Conservation (phyloP, 805 yeast species). For the Kazachstania psychrophila region DNA sequence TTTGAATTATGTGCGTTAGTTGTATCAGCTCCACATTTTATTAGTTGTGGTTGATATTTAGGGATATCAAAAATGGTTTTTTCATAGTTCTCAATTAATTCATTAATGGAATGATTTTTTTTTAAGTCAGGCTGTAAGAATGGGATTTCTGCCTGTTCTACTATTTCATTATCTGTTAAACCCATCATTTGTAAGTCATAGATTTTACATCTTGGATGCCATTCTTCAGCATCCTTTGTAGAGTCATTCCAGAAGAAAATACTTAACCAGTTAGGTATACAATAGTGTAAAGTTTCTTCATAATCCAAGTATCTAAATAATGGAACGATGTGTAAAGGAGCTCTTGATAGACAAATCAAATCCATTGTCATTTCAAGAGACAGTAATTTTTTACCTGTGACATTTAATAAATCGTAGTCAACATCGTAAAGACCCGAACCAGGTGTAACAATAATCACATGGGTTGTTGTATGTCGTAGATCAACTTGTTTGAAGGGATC, state of each 20-base stretch:
- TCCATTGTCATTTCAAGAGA: slow-evolving; percentile 82
- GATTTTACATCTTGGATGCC: slow-evolving; percentile 93
- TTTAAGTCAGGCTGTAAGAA: slow-evolving; percentile 35
- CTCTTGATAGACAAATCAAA: slow-evolving; percentile 76
- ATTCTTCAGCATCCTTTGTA: slow-evolving; percentile 38
- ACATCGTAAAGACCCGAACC: slow-evolving; percentile 93
- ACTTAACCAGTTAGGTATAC: slow-evolving; percentile 94
- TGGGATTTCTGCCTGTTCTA: slow-evolving; percentile 52
- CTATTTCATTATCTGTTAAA: slow-evolving; percentile 81
- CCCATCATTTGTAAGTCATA: slow-evolving; percentile 99
- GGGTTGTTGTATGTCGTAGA: slow-evolving; percentile 82
- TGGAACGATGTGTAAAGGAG: slow-evolving; percentile 90
- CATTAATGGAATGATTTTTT: slow-evolving; percentile 36
- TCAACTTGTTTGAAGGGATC: slow-evolving; percentile 80
- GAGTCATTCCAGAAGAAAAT: slow-evolving; percentile 77
- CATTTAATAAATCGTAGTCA: slow-evolving; percentile 63
- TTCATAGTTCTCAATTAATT: slow-evolving; percentile 66
- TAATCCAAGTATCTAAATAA: slow-evolving; percentile 61
- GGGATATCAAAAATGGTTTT: slow-evolving; percentile 36
- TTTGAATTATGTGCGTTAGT: neutral
- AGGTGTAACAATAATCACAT: slow-evolving; percentile 78
- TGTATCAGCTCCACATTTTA: neutral
- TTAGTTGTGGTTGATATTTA: neutral
- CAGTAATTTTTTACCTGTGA: slow-evolving; percentile 66
- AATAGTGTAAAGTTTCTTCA: slow-evolving; percentile 46